Evolutionary conservation across 139 green algal species (phyloP), one percentile per base, ranked within the genome.

Genomic region (Chlorella sp.): DNA sequence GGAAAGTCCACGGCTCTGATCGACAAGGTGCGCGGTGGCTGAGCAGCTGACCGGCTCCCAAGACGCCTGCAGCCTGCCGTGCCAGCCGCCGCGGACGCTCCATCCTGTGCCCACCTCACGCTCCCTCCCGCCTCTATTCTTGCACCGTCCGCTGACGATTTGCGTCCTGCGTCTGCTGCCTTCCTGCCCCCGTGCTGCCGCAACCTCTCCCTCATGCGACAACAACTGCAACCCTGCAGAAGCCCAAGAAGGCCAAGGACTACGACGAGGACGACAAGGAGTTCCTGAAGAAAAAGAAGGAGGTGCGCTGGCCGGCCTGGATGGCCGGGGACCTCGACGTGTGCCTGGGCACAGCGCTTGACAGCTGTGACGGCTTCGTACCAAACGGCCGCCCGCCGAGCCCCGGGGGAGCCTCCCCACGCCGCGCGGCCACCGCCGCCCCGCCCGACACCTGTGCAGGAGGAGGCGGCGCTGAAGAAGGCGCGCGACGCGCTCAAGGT

Each of bases 221-320:
- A n/a, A n/a, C n/a, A n/a, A n/a, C n/a, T n/a, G n/a, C n/a, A n/a
- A 45, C 5, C 23, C 27, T 65, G 73, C 66, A 84, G 78, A 42
- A 48, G 12, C 45, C 61, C 45, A 79, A 70, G 48, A 77, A 79
- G n/a, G 15, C 19, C 35, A 73, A 73, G 50, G 63, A 77, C 11
- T 81, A 77, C 51, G 79, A 84, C 73, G 79, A 84, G 53, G 43
- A 70, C 42, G 80, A 85, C 60, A 55, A 77, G 74, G 74, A 73
- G 15, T 82, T 82, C 55, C 42, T 85, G 38, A 70, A 70, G 36
- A 85, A 85, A 62, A 85, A 85, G 41, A 85, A 85, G 74, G 79
- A 73, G 73, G 41, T 46, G 55, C 11, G 55, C 21, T 31, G 38
- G 58, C n/a, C n/a, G n/a, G n/a, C n/a, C n/a, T n/a, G n/a, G n/a